Base-by-base conservation (phyloP, 2,329 filamentous ascomycete genomes). In the Tolypocladium album region DNA sequence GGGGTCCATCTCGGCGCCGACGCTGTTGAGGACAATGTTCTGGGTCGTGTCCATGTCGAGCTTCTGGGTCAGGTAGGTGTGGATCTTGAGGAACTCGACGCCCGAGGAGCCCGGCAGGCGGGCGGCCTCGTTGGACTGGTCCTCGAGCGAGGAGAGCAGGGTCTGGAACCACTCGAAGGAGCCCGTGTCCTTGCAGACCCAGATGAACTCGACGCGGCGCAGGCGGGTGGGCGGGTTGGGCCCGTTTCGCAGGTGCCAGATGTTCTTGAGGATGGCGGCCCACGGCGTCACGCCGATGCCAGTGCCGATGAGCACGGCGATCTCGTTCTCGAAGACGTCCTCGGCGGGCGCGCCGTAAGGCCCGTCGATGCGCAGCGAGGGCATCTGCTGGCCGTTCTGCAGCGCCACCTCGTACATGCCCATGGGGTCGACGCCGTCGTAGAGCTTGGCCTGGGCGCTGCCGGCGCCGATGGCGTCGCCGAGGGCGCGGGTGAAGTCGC, bases 131-230 rank as follows among this genome's bases (percentile, higher is more conserved):
- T 84, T 81, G 57, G 88, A 92, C 72, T 99, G 94, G 42, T 87
- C 82, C 75, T 99, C 94, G 27, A 99, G 88, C 0, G 90, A 95
- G 0, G 89, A 90, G 20, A 99, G 83, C 0, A 99, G 85, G 1
- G 89, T 92, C 73, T 99, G 94, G 80, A 99, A 97, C 94, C 94
- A 99, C 76, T 97, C 94, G 70, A 99, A 99, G 0, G 92, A 96
- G 40, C 85, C 89, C 0, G 92, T 96, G 70, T 97, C 92, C 74
- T 90, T 94, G 82, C 93, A 97, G 58, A 97, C 88, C 94, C 94
- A 99, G 78, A 99, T 95, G 76, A 99, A 99, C 74, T 99, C 94
- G 39, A 99, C 93, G 73, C 94, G 88, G 61, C 92, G 89, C 55
- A 99, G 87, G 70, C 93, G 90, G 57, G 85, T 86, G 1, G 93